Percentiles rank a stretch among this genome's conserved stretches.
Evolutionary conservation across 805 yeast species (phyloP).

Genomic region (Ogataea haglerorum): DNA sequence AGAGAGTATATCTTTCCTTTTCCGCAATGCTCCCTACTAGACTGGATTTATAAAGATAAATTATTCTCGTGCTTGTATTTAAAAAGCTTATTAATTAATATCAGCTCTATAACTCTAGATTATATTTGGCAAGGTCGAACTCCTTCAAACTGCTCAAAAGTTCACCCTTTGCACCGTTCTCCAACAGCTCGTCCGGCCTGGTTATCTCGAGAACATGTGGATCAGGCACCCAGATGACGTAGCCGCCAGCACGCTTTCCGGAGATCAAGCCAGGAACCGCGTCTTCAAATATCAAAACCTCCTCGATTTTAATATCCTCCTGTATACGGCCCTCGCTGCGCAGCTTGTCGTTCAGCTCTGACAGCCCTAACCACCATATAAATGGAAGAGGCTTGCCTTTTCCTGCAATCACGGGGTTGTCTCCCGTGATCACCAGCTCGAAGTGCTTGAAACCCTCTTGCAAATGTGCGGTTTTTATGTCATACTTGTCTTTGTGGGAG

Average conservation of each 20-base stretch:
- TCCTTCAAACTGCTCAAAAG: conserved; percentile 48
- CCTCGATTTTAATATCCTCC: conserved; percentile 57
- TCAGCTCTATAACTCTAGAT: conserved; percentile 29
- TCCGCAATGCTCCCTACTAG: conserved; percentile 58
- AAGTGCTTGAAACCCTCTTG: conserved; percentile 57
- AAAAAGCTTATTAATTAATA: neutral
- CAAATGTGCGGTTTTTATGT: conserved; percentile 72
- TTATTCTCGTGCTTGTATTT: neutral
- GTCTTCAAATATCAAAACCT: conserved; percentile 91
- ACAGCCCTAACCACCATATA: conserved; percentile 83
- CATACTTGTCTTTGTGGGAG: conserved; percentile 57
- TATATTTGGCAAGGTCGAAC: conserved; percentile 48
- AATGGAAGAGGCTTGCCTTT: conserved; percentile 94
- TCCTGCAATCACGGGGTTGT: conserved; percentile 77
- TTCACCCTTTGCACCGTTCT: conserved; percentile 47
- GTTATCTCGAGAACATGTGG: conserved; percentile 59
- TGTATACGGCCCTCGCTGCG: conserved; percentile 39
- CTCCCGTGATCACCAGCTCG: conserved; percentile 73
- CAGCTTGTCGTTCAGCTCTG: conserved; percentile 53
- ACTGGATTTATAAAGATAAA: neutral
- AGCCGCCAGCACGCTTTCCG: conserved; percentile 78
- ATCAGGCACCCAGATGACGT: conserved; percentile 95
- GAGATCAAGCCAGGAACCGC: conserved; percentile 89
- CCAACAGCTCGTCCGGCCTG: conserved; percentile 48
- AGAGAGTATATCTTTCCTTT: conserved; percentile 77